Evolutionary conservation across 192 early-diverging fungal genomes (phyloP), one percentile per base, ranked within the genome.

Genomic region (Umbelopsis sp.): DNA sequence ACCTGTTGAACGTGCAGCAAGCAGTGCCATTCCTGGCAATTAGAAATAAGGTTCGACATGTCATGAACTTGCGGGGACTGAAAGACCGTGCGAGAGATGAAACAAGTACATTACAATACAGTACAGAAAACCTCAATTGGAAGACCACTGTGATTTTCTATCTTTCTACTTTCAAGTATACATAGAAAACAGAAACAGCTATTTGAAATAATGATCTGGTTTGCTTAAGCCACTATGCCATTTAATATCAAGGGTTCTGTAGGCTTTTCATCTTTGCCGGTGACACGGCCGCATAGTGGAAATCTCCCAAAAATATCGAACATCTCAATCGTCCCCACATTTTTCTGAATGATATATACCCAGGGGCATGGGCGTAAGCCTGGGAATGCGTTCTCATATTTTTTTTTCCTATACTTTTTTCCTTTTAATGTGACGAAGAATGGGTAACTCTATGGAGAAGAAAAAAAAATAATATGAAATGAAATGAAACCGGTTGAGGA

Each of bases 201-300:
- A n/a, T n/a, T n/a, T n/a, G n/a, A n/a, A n/a, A n/a, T n/a, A n/a
- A n/a, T n/a, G n/a, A n/a, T n/a, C n/a, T 7, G 11, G 52, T 12
- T n/a, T 20, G 31, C 56, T 56, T n/a, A 34, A 26, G 56, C 56
- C 56, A 62, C 56, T 34, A 62, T 62, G 56, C 56, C 56, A 62
- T 34, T 29, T 62, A 31, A 26, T 62, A n/a, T 12, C 56, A 14
- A 34, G 56, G 38, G 7, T 34, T 10, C 31, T 32, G 31, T 20
- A 4, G 9, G 6, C 11, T 34, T 32, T 12, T 22, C 22, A 25
- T 22, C 52, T 24, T 26, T 53, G 10, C 52, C n/a, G 25, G 26
- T 53, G 11, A 53, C 22, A 24, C 52, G 26, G 38, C 38, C 5
- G 38, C 38, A 38, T 38, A 8, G 36, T 38, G 36, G 3, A 38